Evolutionary conservation across 192 early-diverging fungal species (phyloP).

Genomic region (Chytriomyces hyalinus): DNA sequence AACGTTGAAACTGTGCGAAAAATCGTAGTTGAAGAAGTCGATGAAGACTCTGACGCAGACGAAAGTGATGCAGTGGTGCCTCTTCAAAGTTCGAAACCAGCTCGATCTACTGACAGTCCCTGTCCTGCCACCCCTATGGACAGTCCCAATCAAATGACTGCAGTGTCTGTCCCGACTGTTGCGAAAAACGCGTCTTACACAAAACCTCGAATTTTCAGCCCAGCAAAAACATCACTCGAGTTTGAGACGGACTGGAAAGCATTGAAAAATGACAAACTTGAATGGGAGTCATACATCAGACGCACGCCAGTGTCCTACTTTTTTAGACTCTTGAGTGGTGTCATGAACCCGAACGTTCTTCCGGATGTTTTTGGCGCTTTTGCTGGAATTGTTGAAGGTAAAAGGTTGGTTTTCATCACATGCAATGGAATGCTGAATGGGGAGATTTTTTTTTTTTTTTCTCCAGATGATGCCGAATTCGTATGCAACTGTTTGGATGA

Average conservation of each 20-base stretch:
- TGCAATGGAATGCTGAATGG: not conserved
- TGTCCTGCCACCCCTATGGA: not conserved
- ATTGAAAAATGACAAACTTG: not conserved
- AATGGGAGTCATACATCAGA: slow-evolving; percentile 4
- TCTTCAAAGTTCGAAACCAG: not conserved
- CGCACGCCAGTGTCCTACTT: not conserved
- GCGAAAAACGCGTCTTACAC: not conserved
- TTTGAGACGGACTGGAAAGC: slow-evolving; percentile 28
- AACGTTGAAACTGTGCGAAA: not conserved
- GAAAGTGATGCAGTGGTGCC: not conserved
- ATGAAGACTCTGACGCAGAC: slow-evolving; percentile 22
- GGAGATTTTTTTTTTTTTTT: not conserved
- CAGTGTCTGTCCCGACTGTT: not conserved
- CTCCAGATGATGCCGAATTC: not conserved
- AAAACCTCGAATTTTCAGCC: not conserved
- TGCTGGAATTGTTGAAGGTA: not conserved
- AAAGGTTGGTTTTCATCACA: not conserved
- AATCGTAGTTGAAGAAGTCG: slow-evolving; percentile 33
- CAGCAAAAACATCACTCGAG: slow-evolving; percentile 13
- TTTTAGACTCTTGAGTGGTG: slow-evolving; percentile 7
- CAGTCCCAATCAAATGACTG: not conserved
- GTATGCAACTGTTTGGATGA: slow-evolving; percentile 4
- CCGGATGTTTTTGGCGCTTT: slow-evolving; percentile 19
- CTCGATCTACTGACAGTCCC: too few species aligned
- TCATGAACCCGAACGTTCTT: slow-evolving; percentile 14